Percentiles rank a stretch among this genome's conserved stretches.
Conservation (phyloP, 805 yeast genomes). For the Schwanniomyces yamadae region DNA sequence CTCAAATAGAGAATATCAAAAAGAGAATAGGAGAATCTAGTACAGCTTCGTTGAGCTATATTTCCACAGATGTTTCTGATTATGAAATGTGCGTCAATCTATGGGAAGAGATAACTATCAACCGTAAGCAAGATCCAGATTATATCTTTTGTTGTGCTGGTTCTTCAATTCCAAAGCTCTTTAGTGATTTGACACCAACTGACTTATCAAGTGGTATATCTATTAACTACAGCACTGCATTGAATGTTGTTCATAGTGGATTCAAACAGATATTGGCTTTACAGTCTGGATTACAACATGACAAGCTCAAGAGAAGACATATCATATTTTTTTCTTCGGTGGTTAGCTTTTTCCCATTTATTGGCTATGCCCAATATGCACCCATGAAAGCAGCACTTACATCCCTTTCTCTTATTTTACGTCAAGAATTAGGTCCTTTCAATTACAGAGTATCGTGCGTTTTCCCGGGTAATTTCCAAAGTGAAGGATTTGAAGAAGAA, state of each 20-base stretch:
- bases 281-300: constrained; percentile 7
- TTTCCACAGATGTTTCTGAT: constrained; percentile 64
- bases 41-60: constrained; percentile 33
- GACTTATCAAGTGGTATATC: constrained; percentile 63
- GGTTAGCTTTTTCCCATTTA: constrained; percentile 79
- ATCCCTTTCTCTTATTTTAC: constrained; percentile 68
- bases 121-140: constrained; percentile 53
- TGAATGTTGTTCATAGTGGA: constrained; percentile 67
- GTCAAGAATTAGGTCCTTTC: constrained; percentile 77
- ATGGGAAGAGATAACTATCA: constrained; percentile 32
- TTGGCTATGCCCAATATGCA: constrained; percentile 89
- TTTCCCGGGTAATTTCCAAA: constrained; percentile 84
- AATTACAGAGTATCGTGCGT: constrained; percentile 70
- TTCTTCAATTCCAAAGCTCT: constrained; percentile 73
- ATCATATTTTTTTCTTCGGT: constrained; percentile 65
- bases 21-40: constrained; percentile 20
- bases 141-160: constrained; percentile 87
- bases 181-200: constrained; percentile 58
- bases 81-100: constrained; percentile 50
- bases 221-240: constrained; percentile 71
- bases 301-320: constrained; percentile 48
- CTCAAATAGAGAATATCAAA: constrained; percentile 47
- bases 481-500: constrained; percentile 85
- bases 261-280: constrained; percentile 37
- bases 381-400: constrained; percentile 85